Evolutionary conservation across 208 protist species (phyloP).

Genomic region (Crithidia sp.): DNA sequence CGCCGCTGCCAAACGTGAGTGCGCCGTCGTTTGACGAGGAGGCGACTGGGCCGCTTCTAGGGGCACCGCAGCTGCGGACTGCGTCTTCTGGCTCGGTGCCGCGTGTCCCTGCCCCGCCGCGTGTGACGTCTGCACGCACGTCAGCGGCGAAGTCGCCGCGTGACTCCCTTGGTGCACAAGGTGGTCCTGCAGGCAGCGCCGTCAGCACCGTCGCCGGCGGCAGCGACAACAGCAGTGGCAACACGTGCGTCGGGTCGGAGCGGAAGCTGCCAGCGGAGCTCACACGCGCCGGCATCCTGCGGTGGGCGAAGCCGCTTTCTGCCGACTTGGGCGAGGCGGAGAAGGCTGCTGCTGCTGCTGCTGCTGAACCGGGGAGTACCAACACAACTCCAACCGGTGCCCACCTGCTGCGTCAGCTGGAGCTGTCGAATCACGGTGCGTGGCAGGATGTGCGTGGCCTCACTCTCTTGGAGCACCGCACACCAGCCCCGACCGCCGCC

Average conservation of each 20-base stretch:
- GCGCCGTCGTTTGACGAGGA: not conserved
- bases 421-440: conserved; percentile 14
- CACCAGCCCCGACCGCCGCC: conserved; percentile 2
- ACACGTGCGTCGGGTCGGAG: not conserved
- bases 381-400: too few relatives aligned
- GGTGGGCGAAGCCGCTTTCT: conserved; percentile 19
- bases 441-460: conserved; percentile 19
- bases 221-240: not conserved
- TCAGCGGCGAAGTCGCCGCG: not conserved
- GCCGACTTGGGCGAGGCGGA: not conserved
- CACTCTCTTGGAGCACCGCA: conserved; percentile 16
- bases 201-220: not conserved
- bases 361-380: too few relatives aligned
- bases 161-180: not conserved
- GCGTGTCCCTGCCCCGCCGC: conserved; percentile 10
- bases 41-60: not conserved
- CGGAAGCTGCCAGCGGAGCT: conserved; percentile 1
- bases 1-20: not conserved
- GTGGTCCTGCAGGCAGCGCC: too few relatives aligned
- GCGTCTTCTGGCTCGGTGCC: not conserved
- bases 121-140: not conserved
- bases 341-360: too few relatives aligned
- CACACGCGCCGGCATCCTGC: not conserved
- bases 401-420: conserved; percentile 9
- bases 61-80: not conserved